Base-by-base conservation (phyloP, 441 rosid genomes). In the Lepidium campestre region DNA sequence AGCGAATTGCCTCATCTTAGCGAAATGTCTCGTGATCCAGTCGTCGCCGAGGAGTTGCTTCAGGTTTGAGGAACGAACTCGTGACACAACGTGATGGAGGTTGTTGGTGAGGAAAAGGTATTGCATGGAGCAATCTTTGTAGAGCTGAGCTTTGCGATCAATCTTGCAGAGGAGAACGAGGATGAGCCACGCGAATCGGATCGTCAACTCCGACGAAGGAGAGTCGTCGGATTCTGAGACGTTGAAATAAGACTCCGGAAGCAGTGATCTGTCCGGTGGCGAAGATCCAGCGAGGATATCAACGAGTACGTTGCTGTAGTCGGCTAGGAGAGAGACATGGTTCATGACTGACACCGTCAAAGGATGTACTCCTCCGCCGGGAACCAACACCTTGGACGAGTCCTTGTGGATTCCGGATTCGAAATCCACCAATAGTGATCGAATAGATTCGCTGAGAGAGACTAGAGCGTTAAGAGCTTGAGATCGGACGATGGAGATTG, bases 31-130 rank as follows among this genome's bases (percentile, higher is more conserved):
- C 13, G 14, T 36, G 27, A 87, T 62, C 97, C 98, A 93, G 1
- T 82, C 95, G 6, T 86, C 85, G n/a, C 98, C 96, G 31, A 87
- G 86, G 2, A 93, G 57, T 37, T 57, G 74, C 52, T 65, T 73
- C 18, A 90, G 80, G 62, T 88, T 86, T 1, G 98, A 93, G 7
- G 83, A 67, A 5, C 82, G 81, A 54, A 62, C 93, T 53, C 74
- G 78, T 13, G 80, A 64, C 12, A 81, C 73, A 9, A 88, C 78
- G 78, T 87, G 75, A 31, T 84, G 93, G 47, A 88, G 83, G 42
- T 90, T 93, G 81, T 85, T 93, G 0, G 95, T 83, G 14, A 93
- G 65, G 85, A 88, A 93, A 29, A 90, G 85, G 57, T 88, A 87
- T 8, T 84, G 77, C 4, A 75, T 19, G 1, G 96, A 78, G 1